Percentiles rank a stretch among this genome's conserved stretches.
These are phyloP conservation scores for Lipomyces spencermartinsiae DNA, from an alignment of 805 yeast species.

Conservation along the genomic window DNA sequence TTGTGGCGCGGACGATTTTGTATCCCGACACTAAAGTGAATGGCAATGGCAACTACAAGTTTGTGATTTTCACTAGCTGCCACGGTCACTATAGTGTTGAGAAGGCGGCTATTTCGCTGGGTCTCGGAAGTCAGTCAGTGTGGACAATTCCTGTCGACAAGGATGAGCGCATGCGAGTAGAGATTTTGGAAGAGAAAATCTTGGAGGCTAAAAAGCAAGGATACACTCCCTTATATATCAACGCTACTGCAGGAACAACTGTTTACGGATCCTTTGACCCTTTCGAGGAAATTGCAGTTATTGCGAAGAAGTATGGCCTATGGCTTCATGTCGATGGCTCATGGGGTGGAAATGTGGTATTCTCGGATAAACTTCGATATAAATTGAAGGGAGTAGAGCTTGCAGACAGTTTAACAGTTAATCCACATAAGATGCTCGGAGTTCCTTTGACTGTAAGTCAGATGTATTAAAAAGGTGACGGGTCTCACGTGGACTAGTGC, in stretches of 20 bases:
- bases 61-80: slow-evolving; percentile 72
- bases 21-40: slow-evolving; percentile 71
- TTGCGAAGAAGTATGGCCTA: slow-evolving; percentile 60
- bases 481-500: slow-evolving; percentile 43
- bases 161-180: slow-evolving; percentile 63
- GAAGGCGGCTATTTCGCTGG: slow-evolving; percentile 78
- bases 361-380: slow-evolving; percentile 56
- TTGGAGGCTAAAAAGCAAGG: slow-evolving; percentile 57
- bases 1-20: slow-evolving; percentile 70
- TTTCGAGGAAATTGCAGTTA: slow-evolving; percentile 57
- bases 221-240: slow-evolving; percentile 72
- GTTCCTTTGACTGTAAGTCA: slow-evolving; percentile 58
- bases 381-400: slow-evolving; percentile 64
- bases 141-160: slow-evolving; percentile 65
- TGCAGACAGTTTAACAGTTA: slow-evolving; percentile 79
- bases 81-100: slow-evolving; percentile 77
- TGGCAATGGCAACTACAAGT: slow-evolving; percentile 61
- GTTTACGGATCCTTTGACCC: slow-evolving; percentile 86
- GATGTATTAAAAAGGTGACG: background rate
- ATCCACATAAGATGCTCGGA: slow-evolving; percentile 91
- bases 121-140: slow-evolving; percentile 68
- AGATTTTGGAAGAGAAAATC: slow-evolving; percentile 56
- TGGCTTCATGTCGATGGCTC: slow-evolving; percentile 91
- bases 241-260: slow-evolving; percentile 89
- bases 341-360: slow-evolving; percentile 88